Percentiles rank a stretch among this genome's conserved stretches.
These are phyloP conservation scores for Solanum gandarillasii DNA, from an alignment of 257 asterid species.

Conservation along the genomic window DNA sequence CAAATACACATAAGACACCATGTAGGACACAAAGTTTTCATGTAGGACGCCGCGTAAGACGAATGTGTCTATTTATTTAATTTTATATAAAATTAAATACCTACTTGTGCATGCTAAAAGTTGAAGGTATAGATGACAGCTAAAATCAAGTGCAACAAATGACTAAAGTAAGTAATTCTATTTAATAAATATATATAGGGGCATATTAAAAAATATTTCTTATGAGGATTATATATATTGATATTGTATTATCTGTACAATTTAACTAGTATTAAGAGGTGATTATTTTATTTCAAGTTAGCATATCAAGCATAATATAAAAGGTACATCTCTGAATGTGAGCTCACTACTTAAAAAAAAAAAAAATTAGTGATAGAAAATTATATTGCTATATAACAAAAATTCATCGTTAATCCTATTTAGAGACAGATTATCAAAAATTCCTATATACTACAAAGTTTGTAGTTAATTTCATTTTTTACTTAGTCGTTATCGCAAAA, in stretches of 20 bases:
- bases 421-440: too few relatives aligned
- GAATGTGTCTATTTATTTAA: too few relatives aligned
- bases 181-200: background rate
- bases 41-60: too few relatives aligned
- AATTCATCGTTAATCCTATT: too few relatives aligned
- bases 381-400: background rate
- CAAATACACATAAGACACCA: too few relatives aligned
- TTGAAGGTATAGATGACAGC: too few relatives aligned
- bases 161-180: background rate
- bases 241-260: too few relatives aligned
- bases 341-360: background rate
- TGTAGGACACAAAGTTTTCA: too few relatives aligned
- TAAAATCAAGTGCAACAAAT: background rate
- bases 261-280: background rate
- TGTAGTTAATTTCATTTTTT: background rate
- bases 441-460: background rate
- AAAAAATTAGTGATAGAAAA: background rate
- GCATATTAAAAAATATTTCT: too few relatives aligned
- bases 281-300: background rate
- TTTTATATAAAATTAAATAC: too few relatives aligned
- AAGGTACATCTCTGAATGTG: background rate
- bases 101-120: too few relatives aligned
- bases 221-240: too few relatives aligned
- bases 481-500: background rate
- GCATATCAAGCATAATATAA: background rate